Evolutionary conservation across 2,329 filamentous ascomycete genomes (phyloP).

Genomic region (Fusarium sublunatum): DNA sequence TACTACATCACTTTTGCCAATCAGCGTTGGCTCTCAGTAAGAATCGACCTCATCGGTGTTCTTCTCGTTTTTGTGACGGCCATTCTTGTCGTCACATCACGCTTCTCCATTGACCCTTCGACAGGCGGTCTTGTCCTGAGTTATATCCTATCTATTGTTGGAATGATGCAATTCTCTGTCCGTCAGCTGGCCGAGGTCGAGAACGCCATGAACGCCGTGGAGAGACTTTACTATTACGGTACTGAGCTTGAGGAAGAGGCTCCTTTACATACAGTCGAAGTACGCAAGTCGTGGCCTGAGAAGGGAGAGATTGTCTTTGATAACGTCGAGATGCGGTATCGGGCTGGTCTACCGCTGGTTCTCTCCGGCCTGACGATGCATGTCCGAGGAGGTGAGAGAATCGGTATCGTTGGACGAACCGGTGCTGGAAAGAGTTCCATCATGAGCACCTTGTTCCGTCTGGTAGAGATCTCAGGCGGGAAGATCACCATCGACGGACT

Average conservation of each 20-base stretch:
- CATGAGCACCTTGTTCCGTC: slow-evolving; percentile 83
- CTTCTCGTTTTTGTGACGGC: slow-evolving; percentile 87
- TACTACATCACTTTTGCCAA: slow-evolving; percentile 97
- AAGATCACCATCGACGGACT: slow-evolving; percentile 73
- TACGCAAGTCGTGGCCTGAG: slow-evolving; percentile 84
- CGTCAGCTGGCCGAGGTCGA: slow-evolving; percentile 95
- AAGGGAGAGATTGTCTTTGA: slow-evolving; percentile 83
- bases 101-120: slow-evolving; percentile 85
- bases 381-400: slow-evolving; percentile 78
- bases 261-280: slow-evolving; percentile 78
- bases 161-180: slow-evolving; percentile 96
- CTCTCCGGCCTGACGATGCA: slow-evolving; percentile 78
- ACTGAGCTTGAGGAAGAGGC: slow-evolving; percentile 89
- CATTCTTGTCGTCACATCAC: slow-evolving; percentile 90
- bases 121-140: slow-evolving; percentile 89
- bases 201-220: slow-evolving; percentile 97
- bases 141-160: slow-evolving; percentile 92
- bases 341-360: slow-evolving; percentile 76
- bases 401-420: slow-evolving; percentile 84
- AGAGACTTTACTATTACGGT: slow-evolving; percentile 91
- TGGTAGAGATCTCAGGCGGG: slow-evolving; percentile 73
- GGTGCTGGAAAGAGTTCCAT: slow-evolving; percentile 87
- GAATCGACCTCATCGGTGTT: slow-evolving; percentile 86
- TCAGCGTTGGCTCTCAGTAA: slow-evolving; percentile 89
- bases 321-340: slow-evolving; percentile 82